Evolutionary conservation across 306 rosid species (phyloP).

Genomic region (Luffa aegyptiaca): DNA sequence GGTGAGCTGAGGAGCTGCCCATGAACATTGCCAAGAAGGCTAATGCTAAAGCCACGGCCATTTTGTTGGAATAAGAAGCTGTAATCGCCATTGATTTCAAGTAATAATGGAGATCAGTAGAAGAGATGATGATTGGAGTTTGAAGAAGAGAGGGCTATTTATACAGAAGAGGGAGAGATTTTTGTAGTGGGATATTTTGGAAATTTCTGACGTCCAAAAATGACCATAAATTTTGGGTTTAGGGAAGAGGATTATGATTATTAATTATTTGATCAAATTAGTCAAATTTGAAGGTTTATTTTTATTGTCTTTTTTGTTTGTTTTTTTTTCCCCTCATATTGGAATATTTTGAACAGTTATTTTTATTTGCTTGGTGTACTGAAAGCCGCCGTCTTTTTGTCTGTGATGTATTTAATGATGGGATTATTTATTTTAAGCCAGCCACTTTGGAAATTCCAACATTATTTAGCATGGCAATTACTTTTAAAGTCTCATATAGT

Average conservation of each 20-base stretch:
- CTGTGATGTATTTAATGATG: not conserved
- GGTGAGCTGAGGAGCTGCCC: slow-evolving; percentile 9
- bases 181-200: too few species aligned
- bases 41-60: not conserved
- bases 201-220: too few species aligned
- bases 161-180: not conserved
- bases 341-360: too few species aligned
- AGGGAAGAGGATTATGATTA: too few species aligned
- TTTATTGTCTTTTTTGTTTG: too few species aligned
- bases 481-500: not conserved
- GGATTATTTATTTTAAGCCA: not conserved
- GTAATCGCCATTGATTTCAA: not conserved
- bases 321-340: too few species aligned
- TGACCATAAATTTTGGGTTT: too few species aligned
- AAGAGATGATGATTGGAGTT: not conserved
- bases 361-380: not conserved
- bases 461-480: not conserved
- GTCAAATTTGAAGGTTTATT: too few species aligned
- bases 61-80: not conserved
- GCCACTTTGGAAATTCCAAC: not conserved
- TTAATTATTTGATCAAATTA: too few species aligned
- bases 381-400: not conserved
- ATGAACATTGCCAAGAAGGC: not conserved
- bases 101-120: not conserved
- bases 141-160: not conserved